phyloP scores from a whole-genome alignment of 139 green algal genomes.

The Micromonas pusilla region DNA sequence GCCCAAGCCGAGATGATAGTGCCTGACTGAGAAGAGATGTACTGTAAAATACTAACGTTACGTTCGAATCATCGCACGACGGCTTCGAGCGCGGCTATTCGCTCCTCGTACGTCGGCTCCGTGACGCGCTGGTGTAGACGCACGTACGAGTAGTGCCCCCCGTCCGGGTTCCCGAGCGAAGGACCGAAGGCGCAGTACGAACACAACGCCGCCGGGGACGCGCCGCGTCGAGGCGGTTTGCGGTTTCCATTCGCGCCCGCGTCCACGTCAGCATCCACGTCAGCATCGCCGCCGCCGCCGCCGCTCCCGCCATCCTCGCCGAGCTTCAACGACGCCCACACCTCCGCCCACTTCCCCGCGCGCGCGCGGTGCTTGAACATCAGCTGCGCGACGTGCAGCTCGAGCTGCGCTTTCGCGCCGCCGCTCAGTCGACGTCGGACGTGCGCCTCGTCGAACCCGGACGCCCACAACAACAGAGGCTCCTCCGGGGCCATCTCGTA shows the following conservation, averaged over 20 bases:
- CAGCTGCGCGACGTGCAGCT: not conserved
- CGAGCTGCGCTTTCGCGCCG: not conserved
- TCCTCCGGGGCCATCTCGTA: constrained; percentile 70
- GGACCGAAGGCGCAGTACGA: too few species aligned
- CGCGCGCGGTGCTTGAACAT: not conserved
- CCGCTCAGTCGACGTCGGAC: not conserved
- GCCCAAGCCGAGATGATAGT: too few species aligned
- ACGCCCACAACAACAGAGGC: constrained; percentile 67
- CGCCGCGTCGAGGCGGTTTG: too few species aligned
- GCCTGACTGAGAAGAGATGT: too few species aligned
- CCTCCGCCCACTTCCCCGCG: not conserved
- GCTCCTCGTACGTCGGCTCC: constrained; percentile 24
- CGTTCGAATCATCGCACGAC: too few species aligned
- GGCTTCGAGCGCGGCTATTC: not conserved
- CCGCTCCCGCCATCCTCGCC: not conserved
- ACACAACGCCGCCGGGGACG: too few species aligned
- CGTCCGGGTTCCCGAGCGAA: not conserved
- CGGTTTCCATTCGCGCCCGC: too few species aligned
- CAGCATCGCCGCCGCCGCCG: not conserved
- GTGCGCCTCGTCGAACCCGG: constrained; percentile 40
- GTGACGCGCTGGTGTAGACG: not conserved
- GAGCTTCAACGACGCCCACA: not conserved
- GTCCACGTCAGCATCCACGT: not conserved
- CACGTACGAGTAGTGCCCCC: constrained; percentile 8
- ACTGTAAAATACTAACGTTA: too few species aligned